A percentile compares a stretch with the other conserved stretches of the same genome.
phyloP scores from a whole-genome alignment of 306 rosid genomes.

The Cicer pinnatifidum region DNA sequence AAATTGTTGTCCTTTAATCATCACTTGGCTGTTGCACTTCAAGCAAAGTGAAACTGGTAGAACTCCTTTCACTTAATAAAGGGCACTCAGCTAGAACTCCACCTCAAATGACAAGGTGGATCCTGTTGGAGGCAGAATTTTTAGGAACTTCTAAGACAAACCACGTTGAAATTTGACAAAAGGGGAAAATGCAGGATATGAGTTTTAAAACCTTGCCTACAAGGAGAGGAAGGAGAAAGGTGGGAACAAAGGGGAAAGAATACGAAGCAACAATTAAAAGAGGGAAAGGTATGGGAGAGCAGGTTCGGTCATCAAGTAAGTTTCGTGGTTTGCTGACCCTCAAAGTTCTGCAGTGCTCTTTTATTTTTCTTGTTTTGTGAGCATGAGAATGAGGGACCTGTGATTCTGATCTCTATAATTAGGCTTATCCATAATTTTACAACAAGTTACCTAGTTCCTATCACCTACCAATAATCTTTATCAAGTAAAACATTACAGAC shows the following conservation, averaged over 20 bases:
- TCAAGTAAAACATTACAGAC: slow-evolving; percentile 21
- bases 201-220: slow-evolving; percentile 8
- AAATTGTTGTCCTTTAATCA: slow-evolving; percentile 18
- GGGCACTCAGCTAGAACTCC: slow-evolving; percentile 11
- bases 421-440: slow-evolving; percentile 9
- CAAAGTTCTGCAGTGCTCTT: slow-evolving; percentile 1
- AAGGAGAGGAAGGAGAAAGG: slow-evolving; percentile 7
- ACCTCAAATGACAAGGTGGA: slow-evolving; percentile 18
- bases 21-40: slow-evolving; percentile 28
- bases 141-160: slow-evolving; percentile 13
- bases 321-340: slow-evolving; percentile 4
- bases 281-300: slow-evolving; percentile 1
- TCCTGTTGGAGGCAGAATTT: not conserved
- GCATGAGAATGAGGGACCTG: slow-evolving; percentile 14
- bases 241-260: not conserved
- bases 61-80: slow-evolving; percentile 31
- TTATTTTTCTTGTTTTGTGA: slow-evolving; percentile 14
- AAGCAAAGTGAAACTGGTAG: slow-evolving; percentile 12
- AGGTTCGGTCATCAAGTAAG: slow-evolving; percentile 5
- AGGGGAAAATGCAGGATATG: slow-evolving; percentile 16
- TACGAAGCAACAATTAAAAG: not conserved
- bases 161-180: not conserved
- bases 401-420: slow-evolving; percentile 26
- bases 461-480: slow-evolving; percentile 36
- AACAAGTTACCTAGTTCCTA: slow-evolving; percentile 23